Evolutionary conservation across 768 basidiomycete species (phyloP), one percentile per base, ranked within the genome.

Genomic region (Clitopilus hobsonii): DNA sequence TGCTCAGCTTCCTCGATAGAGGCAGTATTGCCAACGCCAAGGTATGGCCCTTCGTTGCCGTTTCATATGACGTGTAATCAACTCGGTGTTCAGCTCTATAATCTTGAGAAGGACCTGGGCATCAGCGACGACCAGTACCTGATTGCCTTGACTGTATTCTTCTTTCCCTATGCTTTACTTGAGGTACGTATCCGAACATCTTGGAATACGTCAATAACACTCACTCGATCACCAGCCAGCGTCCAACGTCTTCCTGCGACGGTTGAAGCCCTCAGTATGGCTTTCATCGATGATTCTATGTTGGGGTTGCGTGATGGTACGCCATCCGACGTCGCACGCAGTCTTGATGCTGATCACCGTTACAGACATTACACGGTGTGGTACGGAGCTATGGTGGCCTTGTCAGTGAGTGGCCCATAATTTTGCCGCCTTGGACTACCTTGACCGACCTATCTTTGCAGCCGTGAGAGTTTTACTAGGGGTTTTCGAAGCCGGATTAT

Each of bases 1-100:
- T 91, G 24, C 73, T 92, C 60, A 89, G 82, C 67, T 92, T 88
- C 65, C 72, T 91, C 52, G 79, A 81, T 56, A 68, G 82, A 66
- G 79, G 69, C 67, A 88, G 81, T 53, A 84, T 91, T 61, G 89
- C 88, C 38, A 90, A 90, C 65, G 86, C 88, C 3, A 83, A 82
- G 73, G 89, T 86, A 45, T 51, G 74, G 28, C 47, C 36, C 18
- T 20, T 24, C 10, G 14, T 62, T 32, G 36, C 28, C 24, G 13
- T 11, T 38, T 49, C 50, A 18, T 45, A 18, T 20, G 16, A 23
- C 18, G 5, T 16, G 18, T 45, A 45, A n/a, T 20, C 22, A 45
- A 45, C 41, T 23, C 41, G 41, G 41, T 16, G 18, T 20, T 26
- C 58, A 87, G 86, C 62, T 89, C 41, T 88, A 88, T 56, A 66